These are phyloP conservation scores for Fusarium sp. DNA, from an alignment of 2,329 filamentous ascomycete species.

Conservation along the genomic window DNA sequence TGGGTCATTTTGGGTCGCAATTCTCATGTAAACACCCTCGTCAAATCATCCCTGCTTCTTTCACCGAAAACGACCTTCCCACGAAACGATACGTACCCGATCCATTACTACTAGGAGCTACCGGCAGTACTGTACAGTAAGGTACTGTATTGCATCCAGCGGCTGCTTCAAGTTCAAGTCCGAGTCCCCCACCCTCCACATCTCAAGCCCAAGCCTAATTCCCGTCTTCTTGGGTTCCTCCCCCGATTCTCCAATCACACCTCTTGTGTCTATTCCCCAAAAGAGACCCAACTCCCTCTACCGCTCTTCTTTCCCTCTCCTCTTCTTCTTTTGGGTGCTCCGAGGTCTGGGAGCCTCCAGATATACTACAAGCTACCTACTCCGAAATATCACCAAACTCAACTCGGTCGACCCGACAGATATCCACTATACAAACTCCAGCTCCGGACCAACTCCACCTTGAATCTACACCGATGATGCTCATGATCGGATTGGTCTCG, in stretches of 20 bases:
- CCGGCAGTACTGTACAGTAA: neutral
- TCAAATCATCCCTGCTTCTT: slow-evolving; percentile 45
- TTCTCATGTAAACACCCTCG: slow-evolving; percentile 23
- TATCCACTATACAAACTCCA: slow-evolving; percentile 14
- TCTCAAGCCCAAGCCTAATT: slow-evolving; percentile 24
- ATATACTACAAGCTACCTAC: slow-evolving; percentile 20
- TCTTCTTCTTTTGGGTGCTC: slow-evolving; percentile 29
- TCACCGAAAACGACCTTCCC: slow-evolving; percentile 44
- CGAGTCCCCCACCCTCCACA: slow-evolving; percentile 31
- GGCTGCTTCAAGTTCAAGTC: slow-evolving; percentile 16
- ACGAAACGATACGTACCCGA: slow-evolving; percentile 27
- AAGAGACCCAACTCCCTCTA: slow-evolving; percentile 33
- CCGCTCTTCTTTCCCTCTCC: slow-evolving; percentile 27
- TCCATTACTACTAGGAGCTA: slow-evolving; percentile 6
- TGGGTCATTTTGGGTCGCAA: slow-evolving; percentile 27
- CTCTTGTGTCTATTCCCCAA: slow-evolving; percentile 40
- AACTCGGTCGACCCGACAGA: slow-evolving; percentile 1
- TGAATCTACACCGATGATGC: slow-evolving; percentile 45
- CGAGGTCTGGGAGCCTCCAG: slow-evolving; percentile 38
- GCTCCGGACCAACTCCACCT: slow-evolving; percentile 2
- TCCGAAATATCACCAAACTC: slow-evolving; percentile 13
- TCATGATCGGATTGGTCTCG: slow-evolving; percentile 47
- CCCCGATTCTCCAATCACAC: slow-evolving; percentile 46
- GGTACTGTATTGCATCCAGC: neutral
- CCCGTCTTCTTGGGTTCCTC: slow-evolving; percentile 31